phyloP scores from a whole-genome alignment of 2,329 filamentous ascomycete species.

The Penicillium sp. region DNA sequence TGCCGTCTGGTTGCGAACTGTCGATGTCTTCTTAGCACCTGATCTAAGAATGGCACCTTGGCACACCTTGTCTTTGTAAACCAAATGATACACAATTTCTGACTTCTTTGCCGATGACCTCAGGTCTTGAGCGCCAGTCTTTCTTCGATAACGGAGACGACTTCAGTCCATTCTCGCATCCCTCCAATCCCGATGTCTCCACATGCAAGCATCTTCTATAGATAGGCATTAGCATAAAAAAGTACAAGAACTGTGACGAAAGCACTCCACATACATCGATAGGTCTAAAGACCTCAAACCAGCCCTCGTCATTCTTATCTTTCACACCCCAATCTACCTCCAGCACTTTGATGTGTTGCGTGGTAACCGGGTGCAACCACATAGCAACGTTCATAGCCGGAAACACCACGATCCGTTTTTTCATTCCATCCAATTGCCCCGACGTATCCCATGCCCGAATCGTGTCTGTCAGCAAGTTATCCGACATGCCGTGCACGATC shows the following conservation, averaged over 20 bases:
- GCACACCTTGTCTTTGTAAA: background rate
- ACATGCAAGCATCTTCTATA: constrained; percentile 75
- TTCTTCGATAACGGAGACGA: constrained; percentile 68
- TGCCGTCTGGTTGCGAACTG: background rate
- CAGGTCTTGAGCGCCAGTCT: constrained; percentile 20
- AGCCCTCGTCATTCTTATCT: constrained; percentile 48
- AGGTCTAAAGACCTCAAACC: constrained; percentile 74
- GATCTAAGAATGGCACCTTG: background rate
- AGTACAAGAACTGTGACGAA: background rate
- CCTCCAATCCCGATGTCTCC: constrained; percentile 80
- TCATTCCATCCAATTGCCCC: constrained; percentile 59
- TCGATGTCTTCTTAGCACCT: background rate
- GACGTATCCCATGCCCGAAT: constrained; percentile 85
- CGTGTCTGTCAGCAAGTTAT: constrained; percentile 73
- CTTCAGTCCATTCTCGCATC: constrained; percentile 79
- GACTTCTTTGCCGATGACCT: background rate
- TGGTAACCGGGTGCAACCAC: constrained; percentile 84
- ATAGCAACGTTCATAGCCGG: constrained; percentile 89
- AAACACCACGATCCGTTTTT: constrained; percentile 73
- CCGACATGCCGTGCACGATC: constrained; percentile 74
- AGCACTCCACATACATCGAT: constrained; percentile 45
- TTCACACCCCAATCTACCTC: constrained; percentile 72
- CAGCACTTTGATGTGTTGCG: constrained; percentile 69
- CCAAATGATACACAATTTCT: background rate
- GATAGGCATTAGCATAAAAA: background rate